These are phyloP conservation scores for Geosiphon pyriformis DNA, from an alignment of 192 early-diverging fungal genomes.

Conservation along the genomic window DNA sequence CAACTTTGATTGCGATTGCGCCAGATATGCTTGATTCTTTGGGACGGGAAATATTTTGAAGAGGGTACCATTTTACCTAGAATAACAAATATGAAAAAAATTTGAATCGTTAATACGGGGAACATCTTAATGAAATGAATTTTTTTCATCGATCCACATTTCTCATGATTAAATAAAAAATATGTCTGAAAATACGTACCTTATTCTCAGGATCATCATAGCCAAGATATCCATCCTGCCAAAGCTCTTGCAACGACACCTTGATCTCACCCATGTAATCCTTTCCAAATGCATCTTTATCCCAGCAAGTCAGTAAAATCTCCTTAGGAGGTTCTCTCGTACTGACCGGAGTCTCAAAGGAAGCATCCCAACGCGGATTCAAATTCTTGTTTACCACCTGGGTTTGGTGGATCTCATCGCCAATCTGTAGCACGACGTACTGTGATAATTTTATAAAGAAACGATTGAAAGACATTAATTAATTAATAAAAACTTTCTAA, in stretches of 20 bases:
- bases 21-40: slow-evolving; percentile 18
- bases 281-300: slow-evolving; percentile 60
- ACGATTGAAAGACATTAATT: neutral
- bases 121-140: slow-evolving; percentile 2
- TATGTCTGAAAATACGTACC: too few species aligned
- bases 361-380: slow-evolving; percentile 60
- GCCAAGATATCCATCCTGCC: slow-evolving; percentile 34
- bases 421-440: slow-evolving; percentile 52
- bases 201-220: slow-evolving; percentile 51
- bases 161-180: too few species aligned
- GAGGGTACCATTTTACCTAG: slow-evolving; percentile 39
- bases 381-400: slow-evolving; percentile 54
- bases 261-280: slow-evolving; percentile 62
- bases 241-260: slow-evolving; percentile 54
- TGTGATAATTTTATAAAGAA: neutral
- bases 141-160: neutral
- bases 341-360: slow-evolving; percentile 49
- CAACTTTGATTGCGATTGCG: slow-evolving; percentile 14
- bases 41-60: slow-evolving; percentile 13
- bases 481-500: too few species aligned
- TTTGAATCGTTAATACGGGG: slow-evolving; percentile 12
- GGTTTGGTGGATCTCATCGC: slow-evolving; percentile 52
- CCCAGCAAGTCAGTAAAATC: slow-evolving; percentile 56
- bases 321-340: slow-evolving; percentile 29
- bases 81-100: neutral